A percentile compares a stretch with the other conserved stretches of the same genome.
Conservation (phyloP, 2,329 filamentous ascomycete species). For the Hypoxylon sp. region DNA sequence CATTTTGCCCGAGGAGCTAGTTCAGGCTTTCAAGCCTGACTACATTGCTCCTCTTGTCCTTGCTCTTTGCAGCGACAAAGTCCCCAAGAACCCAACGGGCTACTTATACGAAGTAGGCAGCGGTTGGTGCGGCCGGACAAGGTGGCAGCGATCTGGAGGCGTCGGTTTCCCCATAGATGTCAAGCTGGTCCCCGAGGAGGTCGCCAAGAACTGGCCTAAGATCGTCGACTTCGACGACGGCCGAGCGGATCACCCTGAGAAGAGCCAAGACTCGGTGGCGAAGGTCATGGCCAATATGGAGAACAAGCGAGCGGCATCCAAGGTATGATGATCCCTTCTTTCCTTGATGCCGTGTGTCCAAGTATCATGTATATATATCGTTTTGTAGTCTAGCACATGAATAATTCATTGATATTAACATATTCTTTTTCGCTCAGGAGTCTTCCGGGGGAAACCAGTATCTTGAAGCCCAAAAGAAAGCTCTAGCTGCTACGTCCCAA, state of each 20-base stretch:
- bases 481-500: constrained; percentile 68
- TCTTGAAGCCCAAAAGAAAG: constrained; percentile 82
- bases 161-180: constrained; percentile 92
- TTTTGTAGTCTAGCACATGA: constrained; percentile 48
- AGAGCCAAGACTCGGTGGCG: constrained; percentile 80
- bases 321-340: constrained; percentile 71
- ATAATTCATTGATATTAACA: constrained; percentile 48
- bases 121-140: constrained; percentile 91
- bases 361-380: constrained; percentile 49
- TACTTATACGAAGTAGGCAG: constrained; percentile 94
- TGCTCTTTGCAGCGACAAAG: constrained; percentile 86
- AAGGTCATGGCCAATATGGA: constrained; percentile 86
- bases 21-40: constrained; percentile 99
- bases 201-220: constrained; percentile 80
- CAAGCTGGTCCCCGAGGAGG: constrained; percentile 85
- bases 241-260: constrained; percentile 87
- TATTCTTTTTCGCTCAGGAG: constrained; percentile 35
- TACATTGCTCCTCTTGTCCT: constrained; percentile 96
- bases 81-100: constrained; percentile 86
- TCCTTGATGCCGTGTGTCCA: constrained; percentile 45
- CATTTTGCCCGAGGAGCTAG: constrained; percentile 96
- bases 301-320: constrained; percentile 75
- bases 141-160: constrained; percentile 94
- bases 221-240: constrained; percentile 91
- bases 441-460: constrained; percentile 71